A percentile compares a stretch with the other conserved stretches of the same genome.
phyloP scores from a whole-genome alignment of 805 yeast genomes.

The Pichia rugopelliculosa region DNA sequence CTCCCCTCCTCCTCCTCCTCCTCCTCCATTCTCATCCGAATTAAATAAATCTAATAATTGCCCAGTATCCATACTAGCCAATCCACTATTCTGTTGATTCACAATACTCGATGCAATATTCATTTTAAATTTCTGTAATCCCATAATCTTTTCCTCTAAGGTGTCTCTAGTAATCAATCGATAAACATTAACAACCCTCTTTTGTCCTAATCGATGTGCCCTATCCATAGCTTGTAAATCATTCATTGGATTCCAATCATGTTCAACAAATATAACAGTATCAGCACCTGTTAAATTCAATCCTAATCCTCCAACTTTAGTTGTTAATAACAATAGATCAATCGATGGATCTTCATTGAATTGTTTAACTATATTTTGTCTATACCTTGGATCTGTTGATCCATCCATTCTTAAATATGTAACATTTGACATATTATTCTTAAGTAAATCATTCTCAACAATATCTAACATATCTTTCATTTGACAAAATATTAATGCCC shows the following conservation, averaged over 20 bases:
- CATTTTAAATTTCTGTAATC: slow-evolving; percentile 93
- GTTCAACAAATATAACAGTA: slow-evolving; percentile 97
- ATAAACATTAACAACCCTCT: slow-evolving; percentile 94
- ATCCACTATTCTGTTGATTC: slow-evolving; percentile 94
- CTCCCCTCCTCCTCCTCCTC: slow-evolving; percentile 22
- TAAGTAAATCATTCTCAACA: slow-evolving; percentile 84
- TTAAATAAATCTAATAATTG: slow-evolving; percentile 87
- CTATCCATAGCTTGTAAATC: slow-evolving; percentile 99
- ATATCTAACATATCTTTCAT: slow-evolving; percentile 96
- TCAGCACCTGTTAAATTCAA: slow-evolving; percentile 97
- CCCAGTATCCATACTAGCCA: slow-evolving; percentile 93
- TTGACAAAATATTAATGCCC: slow-evolving; percentile 93
- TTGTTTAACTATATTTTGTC: slow-evolving; percentile 85
- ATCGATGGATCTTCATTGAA: slow-evolving; percentile 97
- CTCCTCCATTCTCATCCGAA: slow-evolving; percentile 40
- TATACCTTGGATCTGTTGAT: slow-evolving; percentile 81
- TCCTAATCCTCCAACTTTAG: slow-evolving; percentile 99
- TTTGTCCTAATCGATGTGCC: slow-evolving; percentile 96
- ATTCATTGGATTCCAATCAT: slow-evolving; percentile 99
- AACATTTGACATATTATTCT: slow-evolving; percentile 80
- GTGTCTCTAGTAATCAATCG: slow-evolving; percentile 89
- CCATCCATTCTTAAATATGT: slow-evolving; percentile 95
- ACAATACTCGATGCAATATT: slow-evolving; percentile 94
- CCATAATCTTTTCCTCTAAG: slow-evolving; percentile 96
- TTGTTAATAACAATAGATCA: slow-evolving; percentile 83